Conservation (phyloP, 768 basidiomycete genomes). For the Lepiota subincarnata region DNA sequence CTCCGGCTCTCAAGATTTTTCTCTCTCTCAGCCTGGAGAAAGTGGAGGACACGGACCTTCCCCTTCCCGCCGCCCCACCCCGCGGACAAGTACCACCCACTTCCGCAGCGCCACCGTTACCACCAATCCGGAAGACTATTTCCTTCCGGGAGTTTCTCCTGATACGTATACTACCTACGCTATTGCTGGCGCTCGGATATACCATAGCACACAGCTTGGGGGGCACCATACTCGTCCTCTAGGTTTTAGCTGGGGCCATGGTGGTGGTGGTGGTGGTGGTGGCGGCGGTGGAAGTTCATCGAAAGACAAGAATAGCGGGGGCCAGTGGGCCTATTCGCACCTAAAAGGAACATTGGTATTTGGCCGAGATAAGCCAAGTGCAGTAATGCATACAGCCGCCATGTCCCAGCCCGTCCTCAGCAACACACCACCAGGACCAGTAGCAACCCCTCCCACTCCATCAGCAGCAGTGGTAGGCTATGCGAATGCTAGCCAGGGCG, state of each 20-base stretch:
- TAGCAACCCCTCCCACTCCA: slow-evolving; percentile 22
- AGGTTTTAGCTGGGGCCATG: background rate
- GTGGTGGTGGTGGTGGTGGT: no score
- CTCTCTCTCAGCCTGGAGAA: background rate
- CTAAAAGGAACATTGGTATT: slow-evolving; percentile 60
- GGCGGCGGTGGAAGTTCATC: background rate
- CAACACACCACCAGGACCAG: slow-evolving; percentile 13
- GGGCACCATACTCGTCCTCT: background rate
- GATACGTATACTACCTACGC: slow-evolving; percentile 9
- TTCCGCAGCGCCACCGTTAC: background rate
- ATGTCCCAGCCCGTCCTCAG: slow-evolving; percentile 17
- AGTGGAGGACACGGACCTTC: background rate
- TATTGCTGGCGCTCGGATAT: slow-evolving; percentile 13
- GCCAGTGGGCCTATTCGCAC: slow-evolving; percentile 57
- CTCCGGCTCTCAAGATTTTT: background rate
- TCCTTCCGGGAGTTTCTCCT: slow-evolving; percentile 3
- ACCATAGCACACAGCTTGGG: slow-evolving; percentile 21
- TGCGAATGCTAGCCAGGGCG: background rate
- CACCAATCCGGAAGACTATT: background rate
- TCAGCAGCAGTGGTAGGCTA: no score
- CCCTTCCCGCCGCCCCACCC: background rate
- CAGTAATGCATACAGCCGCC: slow-evolving; percentile 25
- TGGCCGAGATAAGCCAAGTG: slow-evolving; percentile 28
- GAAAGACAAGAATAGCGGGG: slow-evolving; percentile 25
- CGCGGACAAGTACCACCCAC: background rate